phyloP scores from a whole-genome alignment of 257 asterid species.

The Solanum piurae region DNA sequence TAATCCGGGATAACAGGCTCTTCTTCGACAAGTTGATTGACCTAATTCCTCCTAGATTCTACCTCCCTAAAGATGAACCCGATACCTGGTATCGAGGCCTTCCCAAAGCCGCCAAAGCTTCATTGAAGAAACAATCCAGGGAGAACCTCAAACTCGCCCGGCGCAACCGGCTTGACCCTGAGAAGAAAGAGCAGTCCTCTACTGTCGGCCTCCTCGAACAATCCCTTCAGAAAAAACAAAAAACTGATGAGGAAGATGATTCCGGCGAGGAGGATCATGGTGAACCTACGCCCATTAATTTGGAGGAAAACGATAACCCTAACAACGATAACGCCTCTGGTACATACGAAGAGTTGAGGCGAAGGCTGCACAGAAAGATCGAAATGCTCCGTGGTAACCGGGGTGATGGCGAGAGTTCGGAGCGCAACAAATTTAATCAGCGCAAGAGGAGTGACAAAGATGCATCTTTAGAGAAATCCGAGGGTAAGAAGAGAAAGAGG shows the following conservation, averaged over 20 bases:
- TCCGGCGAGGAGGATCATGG: background rate
- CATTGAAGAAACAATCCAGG: slow-evolving; percentile 50
- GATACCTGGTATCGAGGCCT: slow-evolving; percentile 78
- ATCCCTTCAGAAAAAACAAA: background rate
- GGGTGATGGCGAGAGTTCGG: slow-evolving; percentile 10
- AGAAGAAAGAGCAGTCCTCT: slow-evolving; percentile 37
- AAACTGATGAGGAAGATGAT: background rate
- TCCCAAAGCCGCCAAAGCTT: slow-evolving; percentile 68
- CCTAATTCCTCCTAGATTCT: slow-evolving; percentile 70
- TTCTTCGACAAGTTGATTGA: slow-evolving; percentile 59
- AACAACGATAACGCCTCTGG: slow-evolving; percentile 23
- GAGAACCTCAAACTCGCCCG: slow-evolving; percentile 56
- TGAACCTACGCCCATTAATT: background rate
- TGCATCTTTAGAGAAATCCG: slow-evolving; percentile 9
- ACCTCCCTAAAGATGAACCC: slow-evolving; percentile 49
- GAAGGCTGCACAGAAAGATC: slow-evolving; percentile 49
- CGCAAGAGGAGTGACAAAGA: slow-evolving; percentile 13
- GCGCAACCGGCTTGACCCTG: slow-evolving; percentile 81
- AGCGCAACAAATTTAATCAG: background rate
- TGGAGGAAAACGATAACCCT: slow-evolving; percentile 24
- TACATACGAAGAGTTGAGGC: slow-evolving; percentile 68
- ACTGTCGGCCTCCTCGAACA: slow-evolving; percentile 39
- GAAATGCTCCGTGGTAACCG: slow-evolving; percentile 62
- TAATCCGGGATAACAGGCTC: slow-evolving; percentile 31
- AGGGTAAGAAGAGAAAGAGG: slow-evolving; percentile 11